Evolutionary conservation across 805 yeast genomes (phyloP).

Genomic region (Blastobotrys parvus): DNA sequence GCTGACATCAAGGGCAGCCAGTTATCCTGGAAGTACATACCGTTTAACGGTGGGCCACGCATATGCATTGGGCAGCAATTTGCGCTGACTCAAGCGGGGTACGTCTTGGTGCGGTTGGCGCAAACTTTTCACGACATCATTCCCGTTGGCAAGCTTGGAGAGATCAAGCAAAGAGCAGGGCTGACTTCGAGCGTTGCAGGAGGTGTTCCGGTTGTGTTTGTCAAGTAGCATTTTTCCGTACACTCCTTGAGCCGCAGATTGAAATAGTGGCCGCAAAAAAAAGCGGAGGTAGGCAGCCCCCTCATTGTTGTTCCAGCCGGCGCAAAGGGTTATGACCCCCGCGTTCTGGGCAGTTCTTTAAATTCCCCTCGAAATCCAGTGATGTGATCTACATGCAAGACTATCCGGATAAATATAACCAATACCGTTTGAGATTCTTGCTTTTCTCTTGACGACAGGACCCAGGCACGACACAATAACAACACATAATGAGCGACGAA

Average conservation of each 20-base stretch:
- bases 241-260: too few relatives aligned
- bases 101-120: neutral
- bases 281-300: too few relatives aligned
- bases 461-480: neutral
- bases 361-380: neutral
- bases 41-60: slow-evolving; percentile 42
- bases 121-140: neutral
- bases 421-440: too few relatives aligned
- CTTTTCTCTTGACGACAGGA: too few relatives aligned
- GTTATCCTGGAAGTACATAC: slow-evolving; percentile 35
- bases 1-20: slow-evolving; percentile 24
- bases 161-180: neutral
- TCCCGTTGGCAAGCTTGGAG: neutral
- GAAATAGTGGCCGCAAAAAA: too few relatives aligned
- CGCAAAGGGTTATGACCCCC: neutral
- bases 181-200: neutral
- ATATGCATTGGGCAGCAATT: slow-evolving; percentile 33
- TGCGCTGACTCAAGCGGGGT: neutral
- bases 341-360: neutral
- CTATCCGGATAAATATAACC: neutral
- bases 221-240: neutral
- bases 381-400: neutral
- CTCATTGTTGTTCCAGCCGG: neutral
- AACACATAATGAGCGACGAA: neutral
- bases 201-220: neutral